Conservation (phyloP, 2,329 filamentous ascomycete species). For the Kalmusia sp. region DNA sequence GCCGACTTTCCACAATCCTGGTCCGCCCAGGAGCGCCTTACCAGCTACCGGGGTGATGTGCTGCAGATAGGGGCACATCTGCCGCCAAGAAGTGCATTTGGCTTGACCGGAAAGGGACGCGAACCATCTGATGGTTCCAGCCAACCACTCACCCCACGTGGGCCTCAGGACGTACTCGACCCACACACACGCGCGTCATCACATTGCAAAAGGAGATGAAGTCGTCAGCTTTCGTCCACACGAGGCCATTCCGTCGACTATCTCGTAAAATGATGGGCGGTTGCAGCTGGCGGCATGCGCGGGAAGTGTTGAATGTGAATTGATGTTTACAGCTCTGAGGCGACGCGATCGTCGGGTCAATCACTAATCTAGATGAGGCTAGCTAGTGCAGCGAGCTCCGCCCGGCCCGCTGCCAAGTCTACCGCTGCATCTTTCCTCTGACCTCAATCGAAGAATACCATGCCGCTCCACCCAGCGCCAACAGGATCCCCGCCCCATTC, state of each 20-base stretch:
- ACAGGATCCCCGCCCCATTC: background rate
- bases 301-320: too few relatives aligned
- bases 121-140: background rate
- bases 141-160: constrained; percentile 5
- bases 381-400: too few relatives aligned
- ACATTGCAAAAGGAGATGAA: background rate
- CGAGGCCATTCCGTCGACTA: too few relatives aligned
- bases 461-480: constrained; percentile 1
- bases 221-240: background rate
- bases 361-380: too few relatives aligned
- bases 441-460: constrained; percentile 1
- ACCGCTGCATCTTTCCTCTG: background rate
- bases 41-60: background rate
- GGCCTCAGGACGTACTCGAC: background rate
- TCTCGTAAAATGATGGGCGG: too few relatives aligned
- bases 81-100: background rate
- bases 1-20: background rate
- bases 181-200: background rate
- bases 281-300: too few relatives aligned
- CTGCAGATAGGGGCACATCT: background rate
- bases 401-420: background rate
- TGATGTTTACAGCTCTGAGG: too few relatives aligned
- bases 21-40: background rate
- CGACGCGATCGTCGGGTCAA: too few relatives aligned
- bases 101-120: background rate